Conservation (phyloP, 2,329 filamentous ascomycete species). For the Fusarium albidum region DNA sequence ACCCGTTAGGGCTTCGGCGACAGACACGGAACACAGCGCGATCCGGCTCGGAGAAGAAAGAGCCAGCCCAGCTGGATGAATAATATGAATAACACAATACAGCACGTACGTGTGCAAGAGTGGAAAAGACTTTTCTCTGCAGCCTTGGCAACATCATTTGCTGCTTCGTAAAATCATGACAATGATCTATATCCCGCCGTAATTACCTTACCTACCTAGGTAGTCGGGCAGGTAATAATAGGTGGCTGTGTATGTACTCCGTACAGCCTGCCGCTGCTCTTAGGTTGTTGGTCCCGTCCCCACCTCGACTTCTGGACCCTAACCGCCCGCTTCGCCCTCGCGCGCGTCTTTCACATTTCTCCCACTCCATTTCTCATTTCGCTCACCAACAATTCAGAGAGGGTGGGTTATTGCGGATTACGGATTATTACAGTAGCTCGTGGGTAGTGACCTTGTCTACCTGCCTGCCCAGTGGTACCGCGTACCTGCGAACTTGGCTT, state of each 20-base stretch:
- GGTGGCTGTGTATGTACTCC: not conserved
- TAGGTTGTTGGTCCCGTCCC: constrained; percentile 8
- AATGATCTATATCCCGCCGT: not conserved
- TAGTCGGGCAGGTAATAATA: too few species aligned
- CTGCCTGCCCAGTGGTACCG: not conserved
- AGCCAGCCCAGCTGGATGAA: constrained; percentile 15
- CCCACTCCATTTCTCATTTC: constrained; percentile 17
- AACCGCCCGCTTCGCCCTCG: constrained; percentile 15
- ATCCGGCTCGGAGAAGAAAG: not conserved
- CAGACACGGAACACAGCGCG: not conserved
- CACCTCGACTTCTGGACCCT: constrained; percentile 1
- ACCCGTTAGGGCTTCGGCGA: too few species aligned
- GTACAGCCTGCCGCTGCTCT: too few species aligned
- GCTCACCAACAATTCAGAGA: constrained; percentile 3
- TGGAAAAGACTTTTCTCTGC: not conserved
- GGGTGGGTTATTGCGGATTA: not conserved
- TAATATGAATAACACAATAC: constrained; percentile 10
- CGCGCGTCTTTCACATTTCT: constrained; percentile 18
- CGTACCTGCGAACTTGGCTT: constrained; percentile 15
- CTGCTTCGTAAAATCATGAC: constrained; percentile 3
- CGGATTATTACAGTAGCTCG: constrained; percentile 4
- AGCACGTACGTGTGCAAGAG: constrained; percentile 10
- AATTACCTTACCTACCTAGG: constrained; percentile 8
- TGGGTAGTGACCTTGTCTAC: constrained; percentile 1
- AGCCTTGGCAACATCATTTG: constrained; percentile 14